These are phyloP conservation scores for Salix udensis DNA, from an alignment of 345 rosid species.

Conservation along the genomic window DNA sequence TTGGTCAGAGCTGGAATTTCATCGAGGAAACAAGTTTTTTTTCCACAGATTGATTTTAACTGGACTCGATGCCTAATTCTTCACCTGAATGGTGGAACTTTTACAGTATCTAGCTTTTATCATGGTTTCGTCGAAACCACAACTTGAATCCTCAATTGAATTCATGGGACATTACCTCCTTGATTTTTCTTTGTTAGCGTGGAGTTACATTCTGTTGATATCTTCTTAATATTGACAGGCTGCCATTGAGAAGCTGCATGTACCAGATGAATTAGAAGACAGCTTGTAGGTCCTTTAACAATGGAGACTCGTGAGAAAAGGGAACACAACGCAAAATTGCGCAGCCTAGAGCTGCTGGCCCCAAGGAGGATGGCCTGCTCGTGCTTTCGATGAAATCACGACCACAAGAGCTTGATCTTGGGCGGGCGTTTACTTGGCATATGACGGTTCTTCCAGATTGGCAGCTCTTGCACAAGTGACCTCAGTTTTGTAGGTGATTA, in stretches of 20 bases:
- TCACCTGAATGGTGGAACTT: background rate
- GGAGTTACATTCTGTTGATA: background rate
- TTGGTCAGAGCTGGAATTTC: background rate
- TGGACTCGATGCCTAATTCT: background rate
- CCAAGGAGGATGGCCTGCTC: conserved; percentile 30
- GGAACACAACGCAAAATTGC: conserved; percentile 15
- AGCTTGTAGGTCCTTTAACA: conserved; percentile 28
- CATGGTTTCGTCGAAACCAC: background rate
- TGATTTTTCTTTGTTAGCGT: background rate
- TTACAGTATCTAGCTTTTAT: background rate
- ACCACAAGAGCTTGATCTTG: background rate
- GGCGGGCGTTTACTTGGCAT: background rate
- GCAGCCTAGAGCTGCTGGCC: conserved; percentile 20
- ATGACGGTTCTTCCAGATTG: background rate
- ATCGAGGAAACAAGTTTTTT: background rate
- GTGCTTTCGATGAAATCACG: conserved; percentile 29
- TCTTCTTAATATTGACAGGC: conserved; percentile 52
- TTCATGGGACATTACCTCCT: background rate
- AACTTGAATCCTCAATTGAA: background rate
- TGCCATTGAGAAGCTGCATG: conserved; percentile 92
- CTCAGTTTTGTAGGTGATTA: background rate
- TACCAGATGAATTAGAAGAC: conserved; percentile 89
- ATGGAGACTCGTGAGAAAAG: conserved; percentile 5
- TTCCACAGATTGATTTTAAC: background rate
- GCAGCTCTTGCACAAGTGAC: background rate